Conservation (phyloP, 257 asterid genomes). For the Solanum medicagineum region DNA sequence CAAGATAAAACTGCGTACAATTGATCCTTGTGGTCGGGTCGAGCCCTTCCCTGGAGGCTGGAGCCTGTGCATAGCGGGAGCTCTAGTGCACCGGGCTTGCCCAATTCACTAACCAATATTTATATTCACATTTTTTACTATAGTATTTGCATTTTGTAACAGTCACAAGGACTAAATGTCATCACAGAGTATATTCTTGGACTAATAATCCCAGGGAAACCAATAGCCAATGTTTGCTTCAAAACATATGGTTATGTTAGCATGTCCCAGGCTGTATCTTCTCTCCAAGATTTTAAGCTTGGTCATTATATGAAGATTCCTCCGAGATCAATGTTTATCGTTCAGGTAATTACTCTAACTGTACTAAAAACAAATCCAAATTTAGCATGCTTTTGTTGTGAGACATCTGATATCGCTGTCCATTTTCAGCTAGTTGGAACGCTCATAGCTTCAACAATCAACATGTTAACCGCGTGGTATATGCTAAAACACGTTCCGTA, state of each 20-base stretch:
- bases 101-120: not conserved
- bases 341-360: constrained; percentile 31
- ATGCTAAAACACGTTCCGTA: constrained; percentile 22
- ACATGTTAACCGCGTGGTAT: constrained; percentile 50
- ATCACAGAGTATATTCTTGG: constrained; percentile 60
- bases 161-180: constrained; percentile 67
- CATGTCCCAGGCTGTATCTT: constrained; percentile 64
- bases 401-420: not conserved
- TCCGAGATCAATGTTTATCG: constrained; percentile 73
- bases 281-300: constrained; percentile 67
- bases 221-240: constrained; percentile 79
- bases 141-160: not conserved
- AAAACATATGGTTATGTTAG: constrained; percentile 76
- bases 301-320: constrained; percentile 88
- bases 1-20: no score
- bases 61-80: no score
- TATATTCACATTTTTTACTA: not conserved
- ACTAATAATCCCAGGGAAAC: constrained; percentile 47
- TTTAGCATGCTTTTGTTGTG: not conserved
- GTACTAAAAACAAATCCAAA: not conserved
- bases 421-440: constrained; percentile 44
- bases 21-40: no score
- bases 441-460: constrained; percentile 46
- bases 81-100: no score
- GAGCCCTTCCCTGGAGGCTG: no score